These are phyloP conservation scores for Ogataea wickerhamii DNA, from an alignment of 805 yeast genomes.

Conservation along the genomic window DNA sequence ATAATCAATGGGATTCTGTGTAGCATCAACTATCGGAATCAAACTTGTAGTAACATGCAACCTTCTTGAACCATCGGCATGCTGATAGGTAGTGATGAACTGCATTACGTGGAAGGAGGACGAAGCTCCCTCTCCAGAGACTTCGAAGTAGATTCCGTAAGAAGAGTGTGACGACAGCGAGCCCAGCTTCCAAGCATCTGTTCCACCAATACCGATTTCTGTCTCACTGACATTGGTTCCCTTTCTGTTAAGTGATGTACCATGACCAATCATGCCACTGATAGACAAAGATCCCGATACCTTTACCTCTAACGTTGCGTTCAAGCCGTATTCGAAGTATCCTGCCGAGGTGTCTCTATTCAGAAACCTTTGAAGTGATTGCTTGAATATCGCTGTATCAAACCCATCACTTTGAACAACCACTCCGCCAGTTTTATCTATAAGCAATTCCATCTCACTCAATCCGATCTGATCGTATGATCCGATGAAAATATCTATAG, in stretches of 20 bases:
- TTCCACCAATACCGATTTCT: slow-evolving; percentile 45
- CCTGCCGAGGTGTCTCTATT: slow-evolving; percentile 34
- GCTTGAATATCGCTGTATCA: slow-evolving; percentile 64
- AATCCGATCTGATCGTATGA: slow-evolving; percentile 68
- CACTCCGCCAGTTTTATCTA: slow-evolving; percentile 59
- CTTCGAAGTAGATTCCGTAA: slow-evolving; percentile 56
- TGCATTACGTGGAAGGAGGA: slow-evolving; percentile 42
- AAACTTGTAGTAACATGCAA: slow-evolving; percentile 59
- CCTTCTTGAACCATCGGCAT: slow-evolving; percentile 53
- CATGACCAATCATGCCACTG: slow-evolving; percentile 63
- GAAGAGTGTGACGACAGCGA: slow-evolving; percentile 54
- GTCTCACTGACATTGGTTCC: slow-evolving; percentile 34
- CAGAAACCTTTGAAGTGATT: slow-evolving; percentile 55
- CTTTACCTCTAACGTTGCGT: slow-evolving; percentile 58
- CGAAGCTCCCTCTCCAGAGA: slow-evolving; percentile 25
- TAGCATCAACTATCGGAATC: slow-evolving; percentile 38
- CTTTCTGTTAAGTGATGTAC: slow-evolving; percentile 40
- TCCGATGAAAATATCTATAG: slow-evolving; percentile 58
- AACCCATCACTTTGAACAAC: slow-evolving; percentile 63
- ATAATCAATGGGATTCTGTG: slow-evolving; percentile 39
- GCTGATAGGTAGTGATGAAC: slow-evolving; percentile 59
- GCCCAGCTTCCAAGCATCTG: slow-evolving; percentile 60
- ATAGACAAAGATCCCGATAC: slow-evolving; percentile 47
- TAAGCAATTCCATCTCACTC: slow-evolving; percentile 58
- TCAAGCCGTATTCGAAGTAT: slow-evolving; percentile 49